Evolutionary conservation across 805 yeast genomes (phyloP).

Genomic region (Groenewaldozyma salmanticensis): DNA sequence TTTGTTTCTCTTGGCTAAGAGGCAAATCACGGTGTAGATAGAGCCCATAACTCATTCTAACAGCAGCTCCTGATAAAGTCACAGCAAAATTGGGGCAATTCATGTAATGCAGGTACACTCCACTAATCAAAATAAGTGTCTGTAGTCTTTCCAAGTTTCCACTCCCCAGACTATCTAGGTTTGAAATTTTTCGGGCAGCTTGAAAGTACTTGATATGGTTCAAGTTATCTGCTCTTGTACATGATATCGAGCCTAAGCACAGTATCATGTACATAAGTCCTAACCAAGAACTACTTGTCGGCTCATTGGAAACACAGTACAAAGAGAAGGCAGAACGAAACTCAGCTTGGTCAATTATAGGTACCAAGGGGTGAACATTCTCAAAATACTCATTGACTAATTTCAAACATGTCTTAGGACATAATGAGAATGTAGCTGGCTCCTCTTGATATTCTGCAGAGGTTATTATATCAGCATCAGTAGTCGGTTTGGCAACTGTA

Average conservation of each 20-base stretch:
- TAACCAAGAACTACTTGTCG: not conserved
- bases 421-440: no score
- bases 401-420: no score
- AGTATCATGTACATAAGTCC: slow-evolving; percentile 2
- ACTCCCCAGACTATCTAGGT: slow-evolving; percentile 1
- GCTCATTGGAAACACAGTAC: no score
- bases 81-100: slow-evolving; percentile 2
- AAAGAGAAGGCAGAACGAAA: not conserved
- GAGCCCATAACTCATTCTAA: slow-evolving; percentile 1
- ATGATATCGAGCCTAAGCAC: not conserved
- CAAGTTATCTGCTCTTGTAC: not conserved
- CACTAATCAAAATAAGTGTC: slow-evolving; percentile 1
- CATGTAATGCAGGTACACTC: slow-evolving; percentile 1
- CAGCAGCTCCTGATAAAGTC: slow-evolving; percentile 2
- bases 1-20: no score
- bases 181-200: not conserved
- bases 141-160: slow-evolving; percentile 1
- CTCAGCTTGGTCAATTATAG: not conserved
- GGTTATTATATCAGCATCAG: not conserved
- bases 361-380: slow-evolving; percentile 1
- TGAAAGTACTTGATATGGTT: not conserved
- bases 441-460: not conserved
- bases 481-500: not conserved
- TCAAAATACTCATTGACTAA: slow-evolving; percentile 2
- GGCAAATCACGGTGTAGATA: slow-evolving; percentile 1